A percentile compares a stretch with the other conserved stretches of the same genome.
Conservation (phyloP, 192 early-diverging fungal species). For the Coemansia sp. region DNA sequence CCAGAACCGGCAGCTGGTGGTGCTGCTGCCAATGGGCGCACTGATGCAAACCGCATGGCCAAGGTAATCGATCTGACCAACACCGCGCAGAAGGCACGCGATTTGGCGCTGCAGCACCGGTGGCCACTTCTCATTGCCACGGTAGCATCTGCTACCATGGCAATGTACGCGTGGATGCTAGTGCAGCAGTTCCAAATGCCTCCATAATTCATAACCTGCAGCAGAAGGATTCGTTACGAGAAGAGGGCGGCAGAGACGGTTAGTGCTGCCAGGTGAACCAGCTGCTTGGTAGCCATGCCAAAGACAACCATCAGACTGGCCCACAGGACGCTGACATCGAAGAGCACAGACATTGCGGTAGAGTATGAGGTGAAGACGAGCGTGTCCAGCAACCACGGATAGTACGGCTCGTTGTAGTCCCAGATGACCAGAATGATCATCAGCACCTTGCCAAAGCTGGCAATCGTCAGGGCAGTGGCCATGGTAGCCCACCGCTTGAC, state of each 20-base stretch:
- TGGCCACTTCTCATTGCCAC: conserved; percentile 47
- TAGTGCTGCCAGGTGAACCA: conserved; percentile 29
- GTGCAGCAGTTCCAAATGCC: conserved; percentile 39
- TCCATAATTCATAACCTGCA: neutral
- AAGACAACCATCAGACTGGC: conserved; percentile 46
- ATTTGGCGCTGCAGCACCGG: conserved; percentile 39
- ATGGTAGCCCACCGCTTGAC: conserved; percentile 37
- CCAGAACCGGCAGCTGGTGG: neutral
- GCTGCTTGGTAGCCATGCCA: conserved; percentile 42
- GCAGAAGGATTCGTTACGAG: neutral
- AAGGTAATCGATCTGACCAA: conserved; percentile 39
- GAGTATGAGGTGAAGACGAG: conserved; percentile 76
- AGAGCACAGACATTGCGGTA: conserved; percentile 61
- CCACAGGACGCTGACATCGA: conserved; percentile 43
- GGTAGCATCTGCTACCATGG: conserved; percentile 42
- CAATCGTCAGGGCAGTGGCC: conserved; percentile 72
- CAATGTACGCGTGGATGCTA: conserved; percentile 48
- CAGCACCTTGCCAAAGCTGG: conserved; percentile 84
- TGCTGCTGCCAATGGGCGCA: neutral
- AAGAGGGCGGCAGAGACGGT: conserved; percentile 20
- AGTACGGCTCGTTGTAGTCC: conserved; percentile 83
- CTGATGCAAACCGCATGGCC: conserved; percentile 31
- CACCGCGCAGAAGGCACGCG: conserved; percentile 44
- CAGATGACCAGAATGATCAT: conserved; percentile 88
- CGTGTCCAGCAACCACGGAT: conserved; percentile 77